phyloP scores from a whole-genome alignment of 73 alveolate species.

The Tetrahymena malaccensis region DNA sequence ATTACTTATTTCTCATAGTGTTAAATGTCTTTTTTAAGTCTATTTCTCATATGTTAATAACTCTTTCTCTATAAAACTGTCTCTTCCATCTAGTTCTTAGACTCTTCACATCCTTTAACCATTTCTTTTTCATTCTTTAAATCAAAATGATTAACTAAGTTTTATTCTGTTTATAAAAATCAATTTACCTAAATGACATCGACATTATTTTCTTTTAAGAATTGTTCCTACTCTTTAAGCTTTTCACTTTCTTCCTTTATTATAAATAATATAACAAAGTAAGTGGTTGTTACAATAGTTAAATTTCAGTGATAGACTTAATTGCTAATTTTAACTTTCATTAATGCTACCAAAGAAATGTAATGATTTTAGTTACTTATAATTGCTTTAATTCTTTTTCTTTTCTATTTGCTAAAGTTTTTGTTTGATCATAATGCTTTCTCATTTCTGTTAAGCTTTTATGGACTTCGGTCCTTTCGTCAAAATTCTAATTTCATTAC shows the following conservation, averaged over 20 bases:
- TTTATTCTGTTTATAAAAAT: not conserved
- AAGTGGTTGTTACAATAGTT: not conserved
- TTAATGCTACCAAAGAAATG: not conserved
- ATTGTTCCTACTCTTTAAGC: not conserved
- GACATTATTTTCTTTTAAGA: not conserved
- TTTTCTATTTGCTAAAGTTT: not conserved
- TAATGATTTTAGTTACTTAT: not conserved
- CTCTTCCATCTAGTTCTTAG: slow-evolving; percentile 54
- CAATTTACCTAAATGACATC: not conserved
- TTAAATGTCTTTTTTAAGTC: slow-evolving; percentile 71
- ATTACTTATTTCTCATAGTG: slow-evolving; percentile 55
- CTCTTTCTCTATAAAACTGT: slow-evolving; percentile 46
- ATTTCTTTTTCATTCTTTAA: slow-evolving; percentile 2
- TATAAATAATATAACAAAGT: not conserved
- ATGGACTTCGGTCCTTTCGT: slow-evolving; percentile 37
- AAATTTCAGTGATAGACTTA: not conserved
- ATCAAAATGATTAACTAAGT: not conserved
- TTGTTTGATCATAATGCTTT: slow-evolving; percentile 11
- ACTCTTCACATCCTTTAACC: slow-evolving; percentile 19
- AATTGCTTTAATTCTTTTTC: slow-evolving; percentile 19
- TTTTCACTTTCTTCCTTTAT: not conserved
- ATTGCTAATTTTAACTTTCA: no score
- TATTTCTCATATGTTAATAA: slow-evolving; percentile 58
- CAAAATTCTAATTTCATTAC: not conserved
- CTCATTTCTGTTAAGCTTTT: slow-evolving; percentile 14